phyloP scores from a whole-genome alignment of 331 rosid genomes.

The Telfairia occidentalis region DNA sequence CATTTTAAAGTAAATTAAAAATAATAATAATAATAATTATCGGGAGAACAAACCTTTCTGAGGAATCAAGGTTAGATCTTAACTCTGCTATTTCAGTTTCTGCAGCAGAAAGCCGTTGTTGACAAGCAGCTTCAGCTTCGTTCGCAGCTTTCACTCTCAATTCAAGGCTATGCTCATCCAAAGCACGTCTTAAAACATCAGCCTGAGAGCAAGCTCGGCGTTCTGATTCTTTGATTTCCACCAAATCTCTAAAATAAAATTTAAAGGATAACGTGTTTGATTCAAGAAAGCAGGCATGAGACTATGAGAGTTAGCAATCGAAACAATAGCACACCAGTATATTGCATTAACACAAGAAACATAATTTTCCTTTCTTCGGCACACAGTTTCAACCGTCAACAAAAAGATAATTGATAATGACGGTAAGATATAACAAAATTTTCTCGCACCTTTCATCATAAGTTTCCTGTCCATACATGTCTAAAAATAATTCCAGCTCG shows the following conservation, averaged over 20 bases:
- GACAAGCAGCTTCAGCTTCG: slow-evolving; percentile 95
- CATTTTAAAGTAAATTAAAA: background rate
- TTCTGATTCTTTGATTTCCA: slow-evolving; percentile 76
- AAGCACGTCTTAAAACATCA: slow-evolving; percentile 59
- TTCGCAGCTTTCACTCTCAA: slow-evolving; percentile 91
- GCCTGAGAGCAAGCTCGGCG: slow-evolving; percentile 64
- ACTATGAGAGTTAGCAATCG: background rate
- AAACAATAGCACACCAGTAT: background rate
- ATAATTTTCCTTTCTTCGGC: background rate
- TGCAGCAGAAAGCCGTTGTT: slow-evolving; percentile 72
- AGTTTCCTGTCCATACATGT: slow-evolving; percentile 66
- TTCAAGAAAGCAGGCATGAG: slow-evolving; percentile 7
- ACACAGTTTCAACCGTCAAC: background rate
- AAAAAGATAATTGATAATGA: background rate
- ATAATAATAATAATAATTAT: background rate
- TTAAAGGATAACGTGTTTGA: slow-evolving; percentile 14
- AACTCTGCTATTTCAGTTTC: slow-evolving; percentile 73
- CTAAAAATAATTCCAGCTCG: slow-evolving; percentile 56
- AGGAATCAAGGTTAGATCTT: slow-evolving; percentile 55
- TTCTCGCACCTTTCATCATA: slow-evolving; percentile 57
- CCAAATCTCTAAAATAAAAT: slow-evolving; percentile 40
- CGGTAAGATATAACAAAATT: background rate
- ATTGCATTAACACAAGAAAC: background rate
- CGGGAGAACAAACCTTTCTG: slow-evolving; percentile 53
- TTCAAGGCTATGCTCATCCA: slow-evolving; percentile 87